Evolutionary conservation across 805 yeast species (phyloP).

Genomic region (Isabelozyma heimii): DNA sequence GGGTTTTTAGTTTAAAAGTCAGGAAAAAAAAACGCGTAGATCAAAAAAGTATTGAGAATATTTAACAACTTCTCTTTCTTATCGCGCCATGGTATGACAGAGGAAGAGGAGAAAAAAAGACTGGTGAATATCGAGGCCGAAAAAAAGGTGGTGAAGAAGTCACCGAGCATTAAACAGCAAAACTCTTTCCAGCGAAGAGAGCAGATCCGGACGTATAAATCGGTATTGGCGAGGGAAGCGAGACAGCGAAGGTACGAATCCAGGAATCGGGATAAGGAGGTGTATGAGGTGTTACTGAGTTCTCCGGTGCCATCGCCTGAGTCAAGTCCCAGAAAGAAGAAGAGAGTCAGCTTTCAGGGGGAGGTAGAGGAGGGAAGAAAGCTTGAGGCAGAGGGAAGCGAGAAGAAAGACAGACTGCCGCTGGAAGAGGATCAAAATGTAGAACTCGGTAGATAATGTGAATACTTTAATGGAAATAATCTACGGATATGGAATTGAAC

Average conservation of each 20-base stretch:
- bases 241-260: conserved; percentile 20
- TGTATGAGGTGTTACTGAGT: conserved; percentile 1
- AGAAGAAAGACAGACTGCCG: too few relatives aligned
- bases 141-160: not conserved
- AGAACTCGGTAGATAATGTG: too few relatives aligned
- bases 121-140: conserved; percentile 5
- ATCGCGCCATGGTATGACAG: not conserved
- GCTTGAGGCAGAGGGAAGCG: not conserved
- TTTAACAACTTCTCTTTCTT: too few relatives aligned
- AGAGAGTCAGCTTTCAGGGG: conserved; percentile 24
- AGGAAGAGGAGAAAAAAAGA: conserved; percentile 8
- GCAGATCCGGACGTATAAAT: conserved; percentile 14
- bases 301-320: not conserved
- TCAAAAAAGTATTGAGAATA: too few relatives aligned
- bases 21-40: too few relatives aligned
- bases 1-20: too few relatives aligned
- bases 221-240: conserved; percentile 21
- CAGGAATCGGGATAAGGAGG: conserved; percentile 2
- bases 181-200: conserved; percentile 2
- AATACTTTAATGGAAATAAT: too few relatives aligned
- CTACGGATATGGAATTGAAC: too few relatives aligned
- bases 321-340: conserved; percentile 16
- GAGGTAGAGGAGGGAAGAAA: not conserved
- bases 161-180: conserved; percentile 18
- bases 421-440: too few relatives aligned